Base-by-base conservation (phyloP, 768 basidiomycete species). In the Coprinellus micaceus region DNA sequence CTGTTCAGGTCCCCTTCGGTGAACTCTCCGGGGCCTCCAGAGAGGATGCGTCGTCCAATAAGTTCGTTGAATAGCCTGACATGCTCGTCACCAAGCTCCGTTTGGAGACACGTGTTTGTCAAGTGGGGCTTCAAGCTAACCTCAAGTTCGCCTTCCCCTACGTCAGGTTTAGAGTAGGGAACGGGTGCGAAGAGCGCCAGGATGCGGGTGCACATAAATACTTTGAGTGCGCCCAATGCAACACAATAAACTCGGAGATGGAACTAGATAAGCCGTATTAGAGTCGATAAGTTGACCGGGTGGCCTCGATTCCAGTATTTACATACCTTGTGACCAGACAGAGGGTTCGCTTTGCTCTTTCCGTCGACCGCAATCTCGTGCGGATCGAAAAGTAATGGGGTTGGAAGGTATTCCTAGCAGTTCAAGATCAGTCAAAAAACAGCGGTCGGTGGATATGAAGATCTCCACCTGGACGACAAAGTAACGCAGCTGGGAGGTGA, bases 71-170 rank as follows among this genome's bases (percentile, higher is more conserved):
- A 76, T 40, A 95, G 74, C 44, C 86, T 80, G 3, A 98, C 94
- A 39, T 80, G 79, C 45, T 81, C 80, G 61, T 92, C 88, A 2
- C 85, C 84, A 21, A 70, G 71, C 19, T 84, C 77, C 2, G 70
- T 77, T 69, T 97, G 96, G 13, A 97, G 76, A 19, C 89, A 93
- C 0, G 95, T 95, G 66, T 98, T 99, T 44, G 96, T 98, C 19
- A 98, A 76, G 71, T 98, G 95, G 2, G 88, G 80, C 6, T 73
- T 62, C 13, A 98, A 79, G 65, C 90, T 78, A 13, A 82, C 59
- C 21, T 62, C 62, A n/a, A n/a, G n/a, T 40, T 64, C 63, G 1
- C 64, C 68, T 28, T 58, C 62, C 39, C 63, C 58, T 2, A 64
- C 63, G n/a, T 68, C 64, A 11, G 62, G 61, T 26, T 46, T 61